A percentile compares a stretch with the other conserved stretches of the same genome.
Conservation (phyloP, 2,329 filamentous ascomycete species). For the Helotiales sp. region DNA sequence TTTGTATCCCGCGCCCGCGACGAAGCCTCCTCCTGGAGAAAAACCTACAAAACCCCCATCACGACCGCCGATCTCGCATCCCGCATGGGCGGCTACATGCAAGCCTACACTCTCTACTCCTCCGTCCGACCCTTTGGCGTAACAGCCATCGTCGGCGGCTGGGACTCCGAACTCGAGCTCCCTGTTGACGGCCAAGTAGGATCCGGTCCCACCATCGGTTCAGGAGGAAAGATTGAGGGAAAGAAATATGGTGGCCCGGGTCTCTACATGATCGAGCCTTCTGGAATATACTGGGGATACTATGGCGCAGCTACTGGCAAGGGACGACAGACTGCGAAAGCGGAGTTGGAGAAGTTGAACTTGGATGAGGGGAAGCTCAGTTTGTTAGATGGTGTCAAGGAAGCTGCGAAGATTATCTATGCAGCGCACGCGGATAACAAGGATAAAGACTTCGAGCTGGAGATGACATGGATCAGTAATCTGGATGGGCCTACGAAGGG, state of each 20-base stretch:
- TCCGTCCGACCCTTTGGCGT: conserved; percentile 96
- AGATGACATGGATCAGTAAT: conserved; percentile 97
- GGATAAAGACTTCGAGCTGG: conserved; percentile 98
- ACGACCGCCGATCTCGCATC: conserved; percentile 83
- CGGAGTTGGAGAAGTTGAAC: conserved; percentile 97
- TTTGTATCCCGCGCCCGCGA: conserved; percentile 93
- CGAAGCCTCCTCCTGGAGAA: conserved; percentile 88
- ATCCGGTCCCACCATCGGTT: conserved; percentile 72
- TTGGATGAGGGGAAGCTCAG: conserved; percentile 75
- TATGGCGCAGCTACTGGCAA: conserved; percentile 97
- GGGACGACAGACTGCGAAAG: conserved; percentile 94
- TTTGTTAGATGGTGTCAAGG: conserved; percentile 86
- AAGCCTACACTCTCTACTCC: conserved; percentile 96
- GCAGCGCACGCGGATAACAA: conserved; percentile 98
- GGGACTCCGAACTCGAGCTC: conserved; percentile 84
- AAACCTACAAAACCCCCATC: conserved; percentile 93
- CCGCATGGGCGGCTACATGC: conserved; percentile 93
- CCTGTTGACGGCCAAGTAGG: conserved; percentile 92
- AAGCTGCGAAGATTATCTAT: conserved; percentile 96
- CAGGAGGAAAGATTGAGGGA: conserved; percentile 78
- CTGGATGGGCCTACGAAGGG: conserved; percentile 87
- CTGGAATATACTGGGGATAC: conserved; percentile 97
- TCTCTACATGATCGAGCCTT: conserved; percentile 99
- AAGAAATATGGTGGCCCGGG: conserved; percentile 84
- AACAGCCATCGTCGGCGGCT: conserved; percentile 89